Percentiles rank a stretch among this genome's conserved stretches.
Evolutionary conservation across 805 yeast genomes (phyloP).

Genomic region (Hyphopichia homilentoma): DNA sequence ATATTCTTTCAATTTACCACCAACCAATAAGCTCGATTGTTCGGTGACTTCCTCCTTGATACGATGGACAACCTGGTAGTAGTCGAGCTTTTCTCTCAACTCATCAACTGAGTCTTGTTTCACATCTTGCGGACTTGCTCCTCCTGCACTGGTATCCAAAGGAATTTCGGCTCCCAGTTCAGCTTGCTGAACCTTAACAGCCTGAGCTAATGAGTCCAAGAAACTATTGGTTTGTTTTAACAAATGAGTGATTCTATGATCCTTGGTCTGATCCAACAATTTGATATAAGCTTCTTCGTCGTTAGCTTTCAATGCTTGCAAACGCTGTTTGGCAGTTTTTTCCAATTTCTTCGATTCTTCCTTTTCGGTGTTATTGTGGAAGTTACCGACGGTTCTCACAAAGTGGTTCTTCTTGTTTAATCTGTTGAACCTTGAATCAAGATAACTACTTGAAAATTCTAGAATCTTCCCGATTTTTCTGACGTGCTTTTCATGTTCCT

Average conservation of each 20-base stretch:
- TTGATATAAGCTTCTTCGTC: slow-evolving; percentile 87
- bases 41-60: slow-evolving; percentile 61
- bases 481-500: slow-evolving; percentile 49
- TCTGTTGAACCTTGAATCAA: slow-evolving; percentile 16
- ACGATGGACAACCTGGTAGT: slow-evolving; percentile 78
- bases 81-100: slow-evolving; percentile 64
- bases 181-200: slow-evolving; percentile 72
- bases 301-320: slow-evolving; percentile 80
- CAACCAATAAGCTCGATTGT: slow-evolving; percentile 69
- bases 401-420: slow-evolving; percentile 23
- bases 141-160: slow-evolving; percentile 25
- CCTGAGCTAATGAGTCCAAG: slow-evolving; percentile 73
- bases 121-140: too few relatives aligned
- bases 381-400: slow-evolving; percentile 37
- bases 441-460: slow-evolving; percentile 21
- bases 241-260: slow-evolving; percentile 80
- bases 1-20: slow-evolving; percentile 78
- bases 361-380: slow-evolving; percentile 59
- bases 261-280: slow-evolving; percentile 80
- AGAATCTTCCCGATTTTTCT: slow-evolving; percentile 39
- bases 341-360: slow-evolving; percentile 76
- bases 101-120: slow-evolving; percentile 45
- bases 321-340: slow-evolving; percentile 81
- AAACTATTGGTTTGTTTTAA: slow-evolving; percentile 76
- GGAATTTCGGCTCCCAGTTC: slow-evolving; percentile 31